phyloP scores from a whole-genome alignment of 108 stramenopile species.

The Skeletonema potamos region DNA sequence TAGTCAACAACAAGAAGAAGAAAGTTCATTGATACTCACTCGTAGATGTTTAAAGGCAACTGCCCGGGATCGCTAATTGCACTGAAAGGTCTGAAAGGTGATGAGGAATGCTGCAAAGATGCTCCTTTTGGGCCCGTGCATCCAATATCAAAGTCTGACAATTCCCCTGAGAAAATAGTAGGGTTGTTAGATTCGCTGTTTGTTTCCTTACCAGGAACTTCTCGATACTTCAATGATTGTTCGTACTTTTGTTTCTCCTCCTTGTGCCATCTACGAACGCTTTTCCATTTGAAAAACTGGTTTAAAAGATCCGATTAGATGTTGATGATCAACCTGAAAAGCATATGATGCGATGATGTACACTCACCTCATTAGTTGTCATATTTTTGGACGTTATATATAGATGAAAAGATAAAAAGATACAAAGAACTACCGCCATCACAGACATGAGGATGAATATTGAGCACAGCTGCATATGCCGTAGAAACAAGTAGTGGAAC shows the following conservation, averaged over 20 bases:
- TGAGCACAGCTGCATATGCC: conserved; percentile 26
- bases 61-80: conserved; percentile 73
- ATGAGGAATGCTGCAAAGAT: not conserved
- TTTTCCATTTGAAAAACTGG: conserved; percentile 78
- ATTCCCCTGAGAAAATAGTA: not conserved
- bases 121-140: conserved; percentile 45
- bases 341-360: no score
- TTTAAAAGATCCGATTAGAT: not conserved
- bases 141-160: conserved; percentile 63
- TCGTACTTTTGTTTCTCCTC: conserved; percentile 53
- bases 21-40: not conserved
- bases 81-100: conserved; percentile 15
- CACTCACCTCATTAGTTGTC: conserved; percentile 74
- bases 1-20: not conserved
- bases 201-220: conserved; percentile 10
- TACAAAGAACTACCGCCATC: conserved; percentile 60
- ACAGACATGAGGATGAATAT: conserved; percentile 53
- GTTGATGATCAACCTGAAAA: no score
- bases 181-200: not conserved
- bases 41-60: conserved; percentile 33
- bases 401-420: conserved; percentile 64
- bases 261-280: conserved; percentile 70
- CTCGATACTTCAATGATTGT: conserved; percentile 44
- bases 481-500: conserved; percentile 65
- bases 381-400: conserved; percentile 53